phyloP scores from a whole-genome alignment of 441 rosid species.

The Capsella rubella region DNA sequence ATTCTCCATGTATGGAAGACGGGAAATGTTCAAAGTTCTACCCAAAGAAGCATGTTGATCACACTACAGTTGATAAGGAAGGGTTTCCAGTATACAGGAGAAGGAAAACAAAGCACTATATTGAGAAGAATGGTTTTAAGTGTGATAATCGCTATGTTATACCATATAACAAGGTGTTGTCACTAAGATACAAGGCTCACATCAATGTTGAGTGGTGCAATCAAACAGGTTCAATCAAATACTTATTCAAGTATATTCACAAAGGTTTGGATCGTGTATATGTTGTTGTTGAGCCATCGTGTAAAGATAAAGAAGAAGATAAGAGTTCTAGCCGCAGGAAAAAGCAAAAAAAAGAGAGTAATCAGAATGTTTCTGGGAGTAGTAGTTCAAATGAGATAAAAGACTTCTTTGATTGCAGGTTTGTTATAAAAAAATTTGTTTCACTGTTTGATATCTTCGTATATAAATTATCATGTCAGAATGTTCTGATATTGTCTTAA shows the following conservation, averaged over 20 bases:
- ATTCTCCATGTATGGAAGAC: background rate
- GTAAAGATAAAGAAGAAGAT: too few species aligned
- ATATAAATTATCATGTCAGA: too few species aligned
- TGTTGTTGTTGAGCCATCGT: background rate
- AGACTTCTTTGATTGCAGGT: too few species aligned
- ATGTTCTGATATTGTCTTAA: too few species aligned
- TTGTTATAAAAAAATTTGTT: too few species aligned
- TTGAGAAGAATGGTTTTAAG: background rate
- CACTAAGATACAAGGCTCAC: background rate
- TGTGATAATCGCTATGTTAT: background rate
- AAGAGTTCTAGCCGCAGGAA: too few species aligned
- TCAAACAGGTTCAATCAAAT: background rate
- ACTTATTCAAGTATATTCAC: background rate
- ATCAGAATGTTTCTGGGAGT: too few species aligned
- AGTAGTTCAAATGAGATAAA: too few species aligned
- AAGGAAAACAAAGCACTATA: background rate
- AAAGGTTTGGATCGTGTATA: background rate
- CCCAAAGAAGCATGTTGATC: background rate
- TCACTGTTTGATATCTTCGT: too few species aligned
- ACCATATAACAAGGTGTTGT: fast-evolving
- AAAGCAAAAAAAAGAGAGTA: too few species aligned
- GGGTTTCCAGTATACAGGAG: background rate
- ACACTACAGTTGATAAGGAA: background rate
- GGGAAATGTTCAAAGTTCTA: background rate
- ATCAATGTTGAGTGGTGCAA: background rate